Evolutionary conservation across 371 early-diverging fungal species (phyloP).

Genomic region (Dipsacomyces acuminosporus): DNA sequence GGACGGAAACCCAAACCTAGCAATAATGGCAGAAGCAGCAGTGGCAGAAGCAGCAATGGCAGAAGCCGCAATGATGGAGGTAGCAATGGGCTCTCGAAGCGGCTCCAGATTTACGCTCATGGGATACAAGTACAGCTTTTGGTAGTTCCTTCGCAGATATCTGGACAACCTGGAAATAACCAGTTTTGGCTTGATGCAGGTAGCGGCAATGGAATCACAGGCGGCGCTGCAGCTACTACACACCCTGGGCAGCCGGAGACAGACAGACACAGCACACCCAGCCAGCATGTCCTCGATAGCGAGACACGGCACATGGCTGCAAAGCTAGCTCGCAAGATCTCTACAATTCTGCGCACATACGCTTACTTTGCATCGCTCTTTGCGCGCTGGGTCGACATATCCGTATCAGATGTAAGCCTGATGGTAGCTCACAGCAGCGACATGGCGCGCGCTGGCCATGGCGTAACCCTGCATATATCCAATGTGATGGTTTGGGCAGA

Average conservation of each 20-base stretch:
- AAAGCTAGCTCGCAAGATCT: constrained; percentile 28
- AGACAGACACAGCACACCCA: background rate
- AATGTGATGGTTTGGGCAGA: constrained; percentile 40
- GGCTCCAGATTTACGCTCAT: constrained; percentile 41
- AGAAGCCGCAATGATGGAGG: background rate
- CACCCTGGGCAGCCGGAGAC: background rate
- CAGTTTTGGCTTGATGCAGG: background rate
- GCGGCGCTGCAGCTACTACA: background rate
- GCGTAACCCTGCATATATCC: constrained; percentile 34
- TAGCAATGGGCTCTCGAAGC: constrained; percentile 18
- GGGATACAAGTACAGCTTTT: constrained; percentile 35
- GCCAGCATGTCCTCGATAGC: constrained; percentile 19
- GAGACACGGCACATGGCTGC: constrained; percentile 26
- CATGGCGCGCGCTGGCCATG: constrained; percentile 41
- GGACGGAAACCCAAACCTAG: background rate
- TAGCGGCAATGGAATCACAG: constrained; percentile 8
- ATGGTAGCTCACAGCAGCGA: constrained; percentile 31
- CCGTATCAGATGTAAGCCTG: constrained; percentile 26
- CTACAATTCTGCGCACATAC: constrained; percentile 37
- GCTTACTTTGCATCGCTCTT: constrained; percentile 42
- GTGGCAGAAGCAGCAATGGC: background rate
- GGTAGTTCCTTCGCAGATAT: background rate
- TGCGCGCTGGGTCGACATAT: constrained; percentile 43
- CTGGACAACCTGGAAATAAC: background rate
- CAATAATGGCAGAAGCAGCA: background rate